Base-by-base conservation (phyloP, 257 asterid species). In the Solanum ossicruentum region DNA sequence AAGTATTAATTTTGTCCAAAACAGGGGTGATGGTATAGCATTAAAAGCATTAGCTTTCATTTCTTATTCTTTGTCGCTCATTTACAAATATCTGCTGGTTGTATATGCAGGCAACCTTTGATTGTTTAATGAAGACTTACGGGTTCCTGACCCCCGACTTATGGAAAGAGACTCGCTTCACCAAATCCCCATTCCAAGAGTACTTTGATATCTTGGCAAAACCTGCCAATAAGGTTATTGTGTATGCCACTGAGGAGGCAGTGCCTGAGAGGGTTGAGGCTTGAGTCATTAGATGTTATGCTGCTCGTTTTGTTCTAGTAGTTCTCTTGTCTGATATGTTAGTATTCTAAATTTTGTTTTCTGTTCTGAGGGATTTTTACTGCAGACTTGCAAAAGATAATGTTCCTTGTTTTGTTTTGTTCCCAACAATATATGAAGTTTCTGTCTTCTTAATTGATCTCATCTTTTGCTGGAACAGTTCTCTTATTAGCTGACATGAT, bases 61-160 rank as follows among this genome's bases (percentile, higher is more conserved):
- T 10, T 51, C 15, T 51, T 51, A 51, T 8, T 47, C 16, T 11
- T 11, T 51, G 55, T 0, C 4, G 6, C 55, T 51, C 55, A 12
- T 51, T 51, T 51, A 51, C 5, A 51, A 51, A 11, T 2, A 51
- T 51, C 55, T 51, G 55, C 55, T 3, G 55, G 16, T 36, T 36
- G 41, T 36, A 6, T 36, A 36, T 36, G 41, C 41, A 94, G 98
- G 95, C 97, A 0, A 93, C 95, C 3, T 93, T 94, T 61, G 97
- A 94, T 0, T 94, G 97, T 88, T 84, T 93, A 71, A 45, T 89
- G 90, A 93, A 93, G 93, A 93, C 98, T 0, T 94, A 94, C 23
- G 98, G 95, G 49, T 94, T 93, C 92, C 87, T 94, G 13, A 94
- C 98, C 8, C 98, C 98, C 0, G 98, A 94, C 82, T 93, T 94